A percentile compares a stretch with the other conserved stretches of the same genome.
Conservation (phyloP, 345 rosid genomes). For the Sisymbrium altissimum region DNA sequence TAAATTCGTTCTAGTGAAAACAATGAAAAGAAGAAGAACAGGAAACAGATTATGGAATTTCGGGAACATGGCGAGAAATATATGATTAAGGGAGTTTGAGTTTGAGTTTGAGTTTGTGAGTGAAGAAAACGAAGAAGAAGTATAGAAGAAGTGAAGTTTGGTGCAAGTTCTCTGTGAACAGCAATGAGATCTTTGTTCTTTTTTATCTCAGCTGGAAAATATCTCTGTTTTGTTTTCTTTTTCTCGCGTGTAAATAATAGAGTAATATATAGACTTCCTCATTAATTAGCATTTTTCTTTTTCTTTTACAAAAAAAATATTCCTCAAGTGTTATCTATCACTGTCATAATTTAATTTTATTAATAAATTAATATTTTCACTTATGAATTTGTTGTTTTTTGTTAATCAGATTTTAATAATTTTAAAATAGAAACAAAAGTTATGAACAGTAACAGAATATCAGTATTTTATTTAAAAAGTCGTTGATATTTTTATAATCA, state of each 20-base stretch:
- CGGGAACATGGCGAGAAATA: conserved; percentile 3
- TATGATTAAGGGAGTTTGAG: neutral
- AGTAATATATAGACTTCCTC: neutral
- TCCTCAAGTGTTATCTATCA: neutral
- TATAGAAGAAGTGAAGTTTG: conserved; percentile 8
- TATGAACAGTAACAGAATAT: neutral
- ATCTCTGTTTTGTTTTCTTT: conserved; percentile 13
- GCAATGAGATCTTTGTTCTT: conserved; percentile 14
- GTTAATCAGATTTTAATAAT: neutral
- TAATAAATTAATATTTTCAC: neutral
- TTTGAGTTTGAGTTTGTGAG: neutral
- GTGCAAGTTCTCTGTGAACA: conserved; percentile 27
- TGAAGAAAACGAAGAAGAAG: neutral
- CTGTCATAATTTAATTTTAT: neutral
- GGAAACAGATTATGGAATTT: conserved; percentile 15
- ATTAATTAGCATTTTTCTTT: neutral
- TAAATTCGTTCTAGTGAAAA: conserved; percentile 26
- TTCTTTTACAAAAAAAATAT: neutral
- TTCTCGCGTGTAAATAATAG: neutral
- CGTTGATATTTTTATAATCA: neutral
- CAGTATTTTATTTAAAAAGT: neutral
- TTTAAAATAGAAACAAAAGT: neutral
- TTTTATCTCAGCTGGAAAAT: conserved; percentile 10
- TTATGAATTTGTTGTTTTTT: neutral
- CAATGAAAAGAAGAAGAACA: conserved; percentile 6